Evolutionary conservation across 139 green algal species (phyloP).

Genomic region (Picocystis salinarum): DNA sequence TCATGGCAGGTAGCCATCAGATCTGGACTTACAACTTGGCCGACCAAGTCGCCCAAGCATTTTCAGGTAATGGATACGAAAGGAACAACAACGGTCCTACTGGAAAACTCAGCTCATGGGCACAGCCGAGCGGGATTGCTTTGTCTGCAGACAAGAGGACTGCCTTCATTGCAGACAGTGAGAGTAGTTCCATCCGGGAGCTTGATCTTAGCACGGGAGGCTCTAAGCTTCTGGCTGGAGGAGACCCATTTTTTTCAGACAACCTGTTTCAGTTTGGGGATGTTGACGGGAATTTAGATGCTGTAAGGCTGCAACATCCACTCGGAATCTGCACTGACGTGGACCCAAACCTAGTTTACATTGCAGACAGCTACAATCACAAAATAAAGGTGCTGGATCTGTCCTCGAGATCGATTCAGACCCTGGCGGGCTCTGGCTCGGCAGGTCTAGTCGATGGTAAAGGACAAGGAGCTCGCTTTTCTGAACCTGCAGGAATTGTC

Average conservation of each 20-base stretch:
- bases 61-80: conserved; percentile 47
- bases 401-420: conserved; percentile 17
- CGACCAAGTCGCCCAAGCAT: conserved; percentile 5
- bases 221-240: conserved; percentile 24
- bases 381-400: conserved; percentile 44
- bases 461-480: conserved; percentile 27
- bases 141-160: conserved; percentile 12
- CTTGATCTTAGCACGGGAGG: conserved; percentile 31
- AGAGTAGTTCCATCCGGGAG: conserved; percentile 38
- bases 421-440: conserved; percentile 31
- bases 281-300: conserved; percentile 19
- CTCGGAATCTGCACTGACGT: conserved; percentile 18
- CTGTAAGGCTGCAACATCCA: conserved; percentile 15
- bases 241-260: conserved; percentile 46
- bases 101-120: conserved; percentile 30
- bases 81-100: conserved; percentile 46
- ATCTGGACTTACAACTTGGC: conserved; percentile 37
- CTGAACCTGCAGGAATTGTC: conserved; percentile 43
- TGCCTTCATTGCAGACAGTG: conserved; percentile 36
- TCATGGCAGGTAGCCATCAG: conserved; percentile 55
- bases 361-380: conserved; percentile 68
- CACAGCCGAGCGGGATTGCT: conserved; percentile 45
- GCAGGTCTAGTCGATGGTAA: conserved; percentile 33
- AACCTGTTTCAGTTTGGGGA: conserved; percentile 69
- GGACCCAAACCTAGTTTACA: conserved; percentile 15